phyloP scores from a whole-genome alignment of 306 rosid genomes.

The Styphnolobium japonicum region DNA sequence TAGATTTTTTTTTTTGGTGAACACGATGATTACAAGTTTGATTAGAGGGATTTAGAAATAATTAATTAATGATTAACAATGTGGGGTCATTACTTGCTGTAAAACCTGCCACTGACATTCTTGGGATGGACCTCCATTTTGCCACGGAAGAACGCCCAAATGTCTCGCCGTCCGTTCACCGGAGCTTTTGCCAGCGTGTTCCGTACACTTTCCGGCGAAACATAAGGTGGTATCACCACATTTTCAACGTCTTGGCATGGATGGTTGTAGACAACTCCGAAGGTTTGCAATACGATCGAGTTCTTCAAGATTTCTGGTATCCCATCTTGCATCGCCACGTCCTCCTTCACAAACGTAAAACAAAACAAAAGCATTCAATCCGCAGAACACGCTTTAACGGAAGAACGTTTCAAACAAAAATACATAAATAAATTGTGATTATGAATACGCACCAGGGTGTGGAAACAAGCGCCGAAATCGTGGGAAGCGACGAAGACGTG shows the following conservation, averaged over 20 bases:
- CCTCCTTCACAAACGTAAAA: conserved; percentile 38
- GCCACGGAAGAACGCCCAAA: conserved; percentile 74
- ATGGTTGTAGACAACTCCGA: conserved; percentile 57
- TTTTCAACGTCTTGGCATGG: conserved; percentile 75
- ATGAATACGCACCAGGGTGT: conserved; percentile 61
- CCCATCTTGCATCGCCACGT: conserved; percentile 60
- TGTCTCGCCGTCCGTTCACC: conserved; percentile 49
- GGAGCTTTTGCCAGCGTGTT: conserved; percentile 37
- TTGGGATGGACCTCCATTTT: conserved; percentile 81
- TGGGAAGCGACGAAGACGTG: conserved; percentile 82
- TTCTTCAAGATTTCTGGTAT: conserved; percentile 52
- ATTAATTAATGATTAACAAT: background rate
- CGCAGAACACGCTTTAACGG: background rate
- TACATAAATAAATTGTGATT: too few relatives aligned
- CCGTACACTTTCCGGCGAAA: conserved; percentile 46
- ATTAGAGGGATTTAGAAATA: background rate
- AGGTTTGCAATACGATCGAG: conserved; percentile 68
- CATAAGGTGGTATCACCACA: conserved; percentile 67
- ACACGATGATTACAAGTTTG: too few relatives aligned
- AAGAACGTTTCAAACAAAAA: background rate
- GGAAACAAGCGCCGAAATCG: conserved; percentile 75
- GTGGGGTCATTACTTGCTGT: conserved; percentile 65
- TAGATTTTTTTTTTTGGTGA: too few relatives aligned
- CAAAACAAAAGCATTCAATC: background rate
- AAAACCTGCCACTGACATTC: conserved; percentile 69